Evolutionary conservation across 2,329 filamentous ascomycete species (phyloP).

Genomic region (Alternaria rosae): DNA sequence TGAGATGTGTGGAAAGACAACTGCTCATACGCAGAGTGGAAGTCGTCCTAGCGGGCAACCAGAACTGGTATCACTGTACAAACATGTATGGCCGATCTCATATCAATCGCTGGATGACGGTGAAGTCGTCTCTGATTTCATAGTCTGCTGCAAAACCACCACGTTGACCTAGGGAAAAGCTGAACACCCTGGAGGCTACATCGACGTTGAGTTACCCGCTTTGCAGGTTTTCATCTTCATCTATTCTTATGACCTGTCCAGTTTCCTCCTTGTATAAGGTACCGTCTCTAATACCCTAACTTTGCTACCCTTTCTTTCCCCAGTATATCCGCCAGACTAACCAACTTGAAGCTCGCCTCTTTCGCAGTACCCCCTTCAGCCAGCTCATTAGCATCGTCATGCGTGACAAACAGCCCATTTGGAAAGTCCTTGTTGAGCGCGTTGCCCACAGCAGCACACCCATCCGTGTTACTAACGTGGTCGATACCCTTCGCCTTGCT

Average conservation of each 20-base stretch:
- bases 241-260: too few species aligned
- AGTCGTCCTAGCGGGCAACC: too few species aligned
- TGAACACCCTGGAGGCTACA: too few species aligned
- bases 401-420: conserved; percentile 58
- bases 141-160: neutral
- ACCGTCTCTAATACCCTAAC: conserved; percentile 33
- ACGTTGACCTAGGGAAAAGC: too few species aligned
- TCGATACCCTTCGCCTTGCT: conserved; percentile 56
- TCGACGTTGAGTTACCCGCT: too few species aligned
- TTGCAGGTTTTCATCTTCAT: too few species aligned
- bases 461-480: conserved; percentile 63
- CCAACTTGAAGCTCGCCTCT: conserved; percentile 61
- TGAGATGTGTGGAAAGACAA: too few species aligned
- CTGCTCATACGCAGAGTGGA: too few species aligned
- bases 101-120: neutral
- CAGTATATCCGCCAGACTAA: conserved; percentile 36
- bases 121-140: neutral
- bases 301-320: conserved; percentile 29
- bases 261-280: too few species aligned
- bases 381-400: conserved; percentile 63
- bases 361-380: conserved; percentile 55
- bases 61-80: too few species aligned
- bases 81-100: too few species aligned
- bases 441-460: conserved; percentile 57
- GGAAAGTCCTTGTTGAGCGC: conserved; percentile 50